These are phyloP conservation scores for Agrostemma githago DNA, from an alignment of 148 eudicot species.

Conservation along the genomic window DNA sequence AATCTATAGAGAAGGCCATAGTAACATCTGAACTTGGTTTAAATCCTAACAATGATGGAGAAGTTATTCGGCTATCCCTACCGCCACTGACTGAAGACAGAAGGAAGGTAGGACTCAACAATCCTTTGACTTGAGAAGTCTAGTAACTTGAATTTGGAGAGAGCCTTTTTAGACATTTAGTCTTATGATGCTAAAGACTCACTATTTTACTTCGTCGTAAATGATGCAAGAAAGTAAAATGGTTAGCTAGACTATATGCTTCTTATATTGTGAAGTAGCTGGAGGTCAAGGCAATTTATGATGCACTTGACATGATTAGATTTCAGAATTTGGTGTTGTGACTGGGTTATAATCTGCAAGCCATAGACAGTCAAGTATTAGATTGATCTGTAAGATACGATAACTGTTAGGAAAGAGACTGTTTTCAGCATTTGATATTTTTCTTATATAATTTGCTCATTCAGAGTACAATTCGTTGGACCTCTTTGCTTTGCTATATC, in stretches of 20 bases:
- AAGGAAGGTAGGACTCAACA: conserved; percentile 59
- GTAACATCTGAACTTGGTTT: conserved; percentile 75
- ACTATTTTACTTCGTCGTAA: neutral
- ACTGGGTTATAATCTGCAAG: no score
- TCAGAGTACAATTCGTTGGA: neutral
- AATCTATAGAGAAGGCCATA: conserved; percentile 91
- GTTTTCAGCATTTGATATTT: neutral
- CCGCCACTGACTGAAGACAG: conserved; percentile 91
- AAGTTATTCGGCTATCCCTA: conserved; percentile 72
- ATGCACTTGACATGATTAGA: neutral
- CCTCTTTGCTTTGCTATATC: neutral
- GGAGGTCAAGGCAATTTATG: neutral
- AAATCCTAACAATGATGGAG: conserved; percentile 93
- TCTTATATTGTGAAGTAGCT: neutral
- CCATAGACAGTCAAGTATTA: neutral
- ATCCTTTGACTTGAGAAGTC: neutral
- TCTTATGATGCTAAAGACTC: no score
- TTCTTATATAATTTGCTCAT: neutral
- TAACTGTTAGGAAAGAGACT: neutral
- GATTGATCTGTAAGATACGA: neutral
- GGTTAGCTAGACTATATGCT: neutral
- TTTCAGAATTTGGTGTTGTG: neutral
- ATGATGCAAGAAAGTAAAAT: neutral
- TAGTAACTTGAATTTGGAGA: neutral
- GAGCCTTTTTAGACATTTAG: no score